A percentile compares a stretch with the other conserved stretches of the same genome.
Conservation (phyloP, 805 yeast genomes). For the Debaryomyces maramus region DNA sequence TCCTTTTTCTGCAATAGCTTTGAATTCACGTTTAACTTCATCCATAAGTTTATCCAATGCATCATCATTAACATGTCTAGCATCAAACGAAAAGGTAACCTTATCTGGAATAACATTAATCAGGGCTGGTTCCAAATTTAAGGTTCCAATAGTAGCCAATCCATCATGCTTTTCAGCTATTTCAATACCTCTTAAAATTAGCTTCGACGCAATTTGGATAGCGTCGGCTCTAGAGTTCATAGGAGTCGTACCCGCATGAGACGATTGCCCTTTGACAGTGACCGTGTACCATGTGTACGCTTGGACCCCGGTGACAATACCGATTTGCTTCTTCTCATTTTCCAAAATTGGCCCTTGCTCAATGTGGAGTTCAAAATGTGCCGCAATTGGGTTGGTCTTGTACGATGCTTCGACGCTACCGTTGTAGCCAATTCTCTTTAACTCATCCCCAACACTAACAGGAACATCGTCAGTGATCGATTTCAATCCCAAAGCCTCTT, state of each 20-base stretch:
- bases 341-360: slow-evolving; percentile 78
- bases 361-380: slow-evolving; percentile 74
- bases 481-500: slow-evolving; percentile 50
- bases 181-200: slow-evolving; percentile 57
- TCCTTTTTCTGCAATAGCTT: slow-evolving; percentile 29
- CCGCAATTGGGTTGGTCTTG: slow-evolving; percentile 54
- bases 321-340: slow-evolving; percentile 53
- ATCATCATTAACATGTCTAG: slow-evolving; percentile 54
- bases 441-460: slow-evolving; percentile 53
- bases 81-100: slow-evolving; percentile 60
- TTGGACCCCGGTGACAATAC: slow-evolving; percentile 67
- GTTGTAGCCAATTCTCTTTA: slow-evolving; percentile 60
- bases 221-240: slow-evolving; percentile 62
- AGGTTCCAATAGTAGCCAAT: slow-evolving; percentile 57
- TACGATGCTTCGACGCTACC: slow-evolving; percentile 53
- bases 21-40: slow-evolving; percentile 40
- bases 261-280: slow-evolving; percentile 60
- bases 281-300: slow-evolving; percentile 63
- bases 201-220: slow-evolving; percentile 54
- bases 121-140: slow-evolving; percentile 57
- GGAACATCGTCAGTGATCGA: slow-evolving; percentile 53
- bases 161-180: slow-evolving; percentile 55
- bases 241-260: slow-evolving; percentile 77
- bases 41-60: slow-evolving; percentile 33
- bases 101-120: slow-evolving; percentile 68